Evolutionary conservation across 2,329 filamentous ascomycete species (phyloP).

Genomic region (Xylariaceae sp.): DNA sequence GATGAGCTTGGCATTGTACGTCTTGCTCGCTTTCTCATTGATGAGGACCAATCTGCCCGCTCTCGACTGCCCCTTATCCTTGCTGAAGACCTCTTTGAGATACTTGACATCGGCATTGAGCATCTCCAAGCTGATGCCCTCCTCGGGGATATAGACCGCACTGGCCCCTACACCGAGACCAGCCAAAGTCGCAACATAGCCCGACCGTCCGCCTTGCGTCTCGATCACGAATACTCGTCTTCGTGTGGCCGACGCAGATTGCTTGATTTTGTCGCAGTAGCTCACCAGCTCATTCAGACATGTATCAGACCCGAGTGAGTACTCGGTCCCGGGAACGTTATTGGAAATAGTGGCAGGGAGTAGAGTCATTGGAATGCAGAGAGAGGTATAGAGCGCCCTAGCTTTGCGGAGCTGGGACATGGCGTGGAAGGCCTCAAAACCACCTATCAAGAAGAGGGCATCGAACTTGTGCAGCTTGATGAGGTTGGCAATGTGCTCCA

Average conservation of each 20-base stretch:
- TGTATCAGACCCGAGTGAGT: constrained; percentile 93
- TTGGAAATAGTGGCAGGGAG: constrained; percentile 98
- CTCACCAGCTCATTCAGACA: constrained; percentile 92
- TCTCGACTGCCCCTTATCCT: constrained; percentile 82
- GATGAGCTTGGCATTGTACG: constrained; percentile 90
- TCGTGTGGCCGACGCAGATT: constrained; percentile 90
- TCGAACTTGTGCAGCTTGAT: constrained; percentile 88
- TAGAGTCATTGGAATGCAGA: constrained; percentile 89
- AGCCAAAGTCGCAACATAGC: constrained; percentile 87
- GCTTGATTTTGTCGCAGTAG: constrained; percentile 97
- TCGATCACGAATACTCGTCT: constrained; percentile 96
- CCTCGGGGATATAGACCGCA: constrained; percentile 94
- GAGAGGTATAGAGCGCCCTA: constrained; percentile 71
- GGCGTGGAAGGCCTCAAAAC: constrained; percentile 95
- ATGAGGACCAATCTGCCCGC: constrained; percentile 94
- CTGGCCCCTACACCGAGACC: constrained; percentile 89
- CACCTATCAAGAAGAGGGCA: constrained; percentile 86
- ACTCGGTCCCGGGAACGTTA: constrained; percentile 97
- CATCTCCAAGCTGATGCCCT: constrained; percentile 93
- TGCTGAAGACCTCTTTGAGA: constrained; percentile 78
- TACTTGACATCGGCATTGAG: constrained; percentile 86
- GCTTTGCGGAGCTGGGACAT: constrained; percentile 83
- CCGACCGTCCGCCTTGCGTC: constrained; percentile 91
- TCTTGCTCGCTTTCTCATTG: constrained; percentile 88
- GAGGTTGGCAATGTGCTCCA: constrained; percentile 76